Conservation (phyloP, 768 basidiomycete species). For the Naganishia vishniacii region DNA sequence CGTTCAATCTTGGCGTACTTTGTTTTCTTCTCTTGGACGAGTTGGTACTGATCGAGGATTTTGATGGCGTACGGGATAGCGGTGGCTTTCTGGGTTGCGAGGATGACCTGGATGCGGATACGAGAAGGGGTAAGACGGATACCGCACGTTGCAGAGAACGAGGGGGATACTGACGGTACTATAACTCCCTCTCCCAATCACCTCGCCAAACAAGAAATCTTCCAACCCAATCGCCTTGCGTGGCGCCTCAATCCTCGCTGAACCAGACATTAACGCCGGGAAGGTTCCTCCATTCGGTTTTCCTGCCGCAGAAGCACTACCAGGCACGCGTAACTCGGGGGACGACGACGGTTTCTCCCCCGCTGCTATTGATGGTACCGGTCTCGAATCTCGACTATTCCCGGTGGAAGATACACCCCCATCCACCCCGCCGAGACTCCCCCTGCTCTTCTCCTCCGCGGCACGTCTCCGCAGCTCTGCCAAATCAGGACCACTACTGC, state of each 20-base stretch:
- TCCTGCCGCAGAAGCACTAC: neutral
- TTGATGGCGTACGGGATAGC: conserved; percentile 47
- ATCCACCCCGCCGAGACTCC: neutral
- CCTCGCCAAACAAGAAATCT: conserved; percentile 48
- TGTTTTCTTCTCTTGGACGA: conserved; percentile 48
- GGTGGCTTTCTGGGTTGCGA: conserved; percentile 32
- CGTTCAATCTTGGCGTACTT: conserved; percentile 49
- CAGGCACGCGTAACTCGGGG: too few species aligned
- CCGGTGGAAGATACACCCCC: too few species aligned
- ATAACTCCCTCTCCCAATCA: conserved; percentile 48
- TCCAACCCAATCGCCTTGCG: conserved; percentile 30
- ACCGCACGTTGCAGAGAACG: too few species aligned
- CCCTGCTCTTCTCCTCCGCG: neutral
- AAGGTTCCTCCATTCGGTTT: neutral
- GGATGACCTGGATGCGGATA: conserved; percentile 23
- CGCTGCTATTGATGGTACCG: too few species aligned
- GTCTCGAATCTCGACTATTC: too few species aligned
- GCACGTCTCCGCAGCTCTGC: neutral
- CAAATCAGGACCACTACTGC: conserved; percentile 25
- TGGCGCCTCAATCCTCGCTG: conserved; percentile 22
- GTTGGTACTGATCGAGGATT: conserved; percentile 49
- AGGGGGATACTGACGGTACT: conserved; percentile 48
- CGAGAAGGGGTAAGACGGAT: too few species aligned
- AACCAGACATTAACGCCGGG: conserved; percentile 22
- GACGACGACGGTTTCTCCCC: too few species aligned